Conservation (phyloP, 1,284 basidiomycete species). For the Fomitopsis pinicola region DNA sequence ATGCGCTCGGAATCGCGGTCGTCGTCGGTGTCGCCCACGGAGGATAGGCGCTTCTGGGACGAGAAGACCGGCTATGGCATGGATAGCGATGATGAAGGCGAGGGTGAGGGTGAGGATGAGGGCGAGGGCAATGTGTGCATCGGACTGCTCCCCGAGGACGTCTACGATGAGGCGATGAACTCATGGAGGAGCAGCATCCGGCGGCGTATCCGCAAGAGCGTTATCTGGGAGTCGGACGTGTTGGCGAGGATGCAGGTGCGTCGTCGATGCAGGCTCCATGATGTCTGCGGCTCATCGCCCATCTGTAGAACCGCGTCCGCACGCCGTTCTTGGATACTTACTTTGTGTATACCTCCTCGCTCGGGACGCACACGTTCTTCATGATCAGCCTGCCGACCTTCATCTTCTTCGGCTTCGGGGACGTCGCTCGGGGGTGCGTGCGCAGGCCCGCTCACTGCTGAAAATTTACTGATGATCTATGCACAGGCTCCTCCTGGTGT, state of each 20-base stretch:
- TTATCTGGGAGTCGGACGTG: constrained; percentile 62
- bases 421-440: constrained; percentile 72
- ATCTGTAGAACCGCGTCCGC: constrained; percentile 51
- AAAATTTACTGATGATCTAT: not conserved
- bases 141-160: constrained; percentile 40
- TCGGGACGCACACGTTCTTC: constrained; percentile 95
- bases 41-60: not conserved
- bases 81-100: constrained; percentile 1
- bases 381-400: constrained; percentile 83
- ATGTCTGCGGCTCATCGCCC: not conserved
- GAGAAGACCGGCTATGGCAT: constrained; percentile 1
- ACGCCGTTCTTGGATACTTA: constrained; percentile 77
- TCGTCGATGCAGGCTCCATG: not conserved
- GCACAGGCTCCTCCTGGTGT: constrained; percentile 64
- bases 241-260: constrained; percentile 73
- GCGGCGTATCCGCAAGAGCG: constrained; percentile 48
- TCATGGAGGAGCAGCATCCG: constrained; percentile 70
- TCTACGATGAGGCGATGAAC: constrained; percentile 63
- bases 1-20: constrained; percentile 1
- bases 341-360: constrained; percentile 87
- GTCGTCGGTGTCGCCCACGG: not conserved
- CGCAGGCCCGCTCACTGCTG: not conserved
- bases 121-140: constrained; percentile 13
- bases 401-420: constrained; percentile 82
- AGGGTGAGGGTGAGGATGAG: constrained; percentile 3